A percentile compares a stretch with the other conserved stretches of the same genome.
Conservation (phyloP, 768 basidiomycete species). For the Tremella fuciformis region DNA sequence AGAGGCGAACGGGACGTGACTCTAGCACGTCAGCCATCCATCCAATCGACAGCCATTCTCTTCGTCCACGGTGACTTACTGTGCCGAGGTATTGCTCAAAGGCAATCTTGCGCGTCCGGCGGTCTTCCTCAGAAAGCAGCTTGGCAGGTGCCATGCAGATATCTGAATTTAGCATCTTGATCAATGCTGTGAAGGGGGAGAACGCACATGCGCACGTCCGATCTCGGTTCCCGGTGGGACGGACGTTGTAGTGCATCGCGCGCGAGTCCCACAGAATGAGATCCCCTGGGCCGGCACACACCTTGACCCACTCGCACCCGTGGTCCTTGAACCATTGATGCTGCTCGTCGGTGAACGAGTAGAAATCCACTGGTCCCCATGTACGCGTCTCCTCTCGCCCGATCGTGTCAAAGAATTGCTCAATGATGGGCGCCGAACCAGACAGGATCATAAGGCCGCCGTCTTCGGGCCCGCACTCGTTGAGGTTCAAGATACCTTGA, state of each 20-base stretch:
- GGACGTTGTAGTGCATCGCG: slow-evolving; percentile 47
- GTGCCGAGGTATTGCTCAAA: no score
- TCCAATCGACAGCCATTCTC: no score
- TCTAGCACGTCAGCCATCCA: no score
- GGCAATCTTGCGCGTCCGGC: no score
- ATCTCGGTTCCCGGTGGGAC: slow-evolving; percentile 38
- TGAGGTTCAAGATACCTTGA: slow-evolving; percentile 37
- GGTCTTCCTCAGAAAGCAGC: background rate
- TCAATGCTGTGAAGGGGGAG: no score
- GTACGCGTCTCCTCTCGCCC: slow-evolving; percentile 33
- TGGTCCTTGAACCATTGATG: slow-evolving; percentile 52
- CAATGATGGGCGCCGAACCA: slow-evolving; percentile 43
- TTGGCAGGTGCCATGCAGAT: slow-evolving; percentile 4
- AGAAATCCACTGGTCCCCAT: slow-evolving; percentile 24
- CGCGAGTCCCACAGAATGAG: slow-evolving; percentile 51
- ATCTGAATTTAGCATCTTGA: no score
- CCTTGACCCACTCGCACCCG: slow-evolving; percentile 51
- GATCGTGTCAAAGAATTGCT: slow-evolving; percentile 48
- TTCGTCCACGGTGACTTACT: no score
- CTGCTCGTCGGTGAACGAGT: slow-evolving; percentile 26
- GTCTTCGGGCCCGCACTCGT: slow-evolving; percentile 50
- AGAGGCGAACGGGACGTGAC: no score
- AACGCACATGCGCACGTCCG: no score
- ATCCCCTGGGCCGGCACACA: slow-evolving; percentile 48
- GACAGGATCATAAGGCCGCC: slow-evolving; percentile 53